Evolutionary conservation across 83 land plant species (phyloP), one percentile per base, ranked within the genome.

Genomic region (Picea abies): DNA sequence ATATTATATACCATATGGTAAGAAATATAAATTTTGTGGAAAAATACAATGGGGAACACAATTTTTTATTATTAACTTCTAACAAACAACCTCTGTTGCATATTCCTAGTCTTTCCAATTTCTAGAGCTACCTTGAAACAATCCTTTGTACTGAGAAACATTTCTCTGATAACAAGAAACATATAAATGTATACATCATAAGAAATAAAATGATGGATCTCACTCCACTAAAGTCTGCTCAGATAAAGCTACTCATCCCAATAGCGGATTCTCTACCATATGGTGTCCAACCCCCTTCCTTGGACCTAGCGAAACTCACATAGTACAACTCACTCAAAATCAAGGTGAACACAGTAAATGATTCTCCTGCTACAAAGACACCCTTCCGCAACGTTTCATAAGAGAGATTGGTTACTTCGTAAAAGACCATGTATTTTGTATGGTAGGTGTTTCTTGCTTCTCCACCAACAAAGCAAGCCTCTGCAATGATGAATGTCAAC

Each of bases 311-410:
- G 72, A 23, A 90, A 87, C 84, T 85, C 79, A 88, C 80, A 60
- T 93, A 93, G 85, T 91, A 94, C 58, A 91, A 79, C 85, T 91
- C 89, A 17, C 93, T 89, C 65, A 92, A 63, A 41, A 94, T 80
- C 82, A 86, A 81, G 60, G 96, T 93, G 87, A 96, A 89, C 84
- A 96, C 85, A 20, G 88, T 87, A 68, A 96, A 96, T 7, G 97
- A 90, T 2, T 96, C 94, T 10, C 94, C 99, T 14, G 97, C 99
- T 15, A 83, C 96, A 79, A 96, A 94, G 5, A 93, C 87, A 35
- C 95, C 97, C 84, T 90, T 96, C 66, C 94, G 82, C 78, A 96
- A 69, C 2, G 90, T 90, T 79, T 87, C 79, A 82, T 97, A 96
- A n/a, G 92, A 83, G 1, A 80, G 76, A 22, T 84, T 67, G 2